Percentiles rank a stretch among this genome's conserved stretches.
These are phyloP conservation scores for Coemansia sp. DNA, from an alignment of 192 early-diverging fungal genomes.

Conservation along the genomic window DNA sequence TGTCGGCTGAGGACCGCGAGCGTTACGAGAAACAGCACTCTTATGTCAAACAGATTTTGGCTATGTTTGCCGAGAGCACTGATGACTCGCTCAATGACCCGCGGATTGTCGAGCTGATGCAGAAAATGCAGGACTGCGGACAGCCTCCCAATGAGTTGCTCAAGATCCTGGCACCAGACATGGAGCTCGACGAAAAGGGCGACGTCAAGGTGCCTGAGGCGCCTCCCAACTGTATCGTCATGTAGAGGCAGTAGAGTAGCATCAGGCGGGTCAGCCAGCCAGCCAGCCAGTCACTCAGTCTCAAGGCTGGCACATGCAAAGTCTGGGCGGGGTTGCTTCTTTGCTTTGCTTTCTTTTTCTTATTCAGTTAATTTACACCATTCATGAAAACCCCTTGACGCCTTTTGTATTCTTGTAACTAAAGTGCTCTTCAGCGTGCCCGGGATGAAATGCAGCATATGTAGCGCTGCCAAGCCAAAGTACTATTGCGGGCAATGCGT, in stretches of 20 bases:
- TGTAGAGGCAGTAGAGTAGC: constrained; percentile 16
- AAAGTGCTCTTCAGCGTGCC: background rate
- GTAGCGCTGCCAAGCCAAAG: constrained; percentile 24
- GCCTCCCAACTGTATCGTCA: constrained; percentile 39
- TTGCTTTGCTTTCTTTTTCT: constrained; percentile 1
- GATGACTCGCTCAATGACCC: constrained; percentile 65
- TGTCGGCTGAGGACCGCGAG: constrained; percentile 70
- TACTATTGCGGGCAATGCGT: constrained; percentile 51
- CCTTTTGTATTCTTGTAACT: background rate
- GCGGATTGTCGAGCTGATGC: constrained; percentile 94
- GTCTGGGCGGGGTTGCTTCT: background rate
- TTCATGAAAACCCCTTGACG: background rate
- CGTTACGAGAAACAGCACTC: constrained; percentile 80
- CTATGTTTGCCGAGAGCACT: constrained; percentile 68
- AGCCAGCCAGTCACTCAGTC: background rate
- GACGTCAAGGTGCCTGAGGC: constrained; percentile 64
- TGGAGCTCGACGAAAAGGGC: constrained; percentile 80
- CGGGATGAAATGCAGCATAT: constrained; percentile 55
- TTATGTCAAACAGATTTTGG: constrained; percentile 80
- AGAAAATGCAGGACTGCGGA: constrained; percentile 96
- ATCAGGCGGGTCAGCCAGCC: background rate
- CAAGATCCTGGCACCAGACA: constrained; percentile 87
- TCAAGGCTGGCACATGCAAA: background rate
- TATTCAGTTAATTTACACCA: background rate
- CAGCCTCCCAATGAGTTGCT: constrained; percentile 92